phyloP scores from a whole-genome alignment of 768 basidiomycete genomes.

The Dioszegia hungarica region DNA sequence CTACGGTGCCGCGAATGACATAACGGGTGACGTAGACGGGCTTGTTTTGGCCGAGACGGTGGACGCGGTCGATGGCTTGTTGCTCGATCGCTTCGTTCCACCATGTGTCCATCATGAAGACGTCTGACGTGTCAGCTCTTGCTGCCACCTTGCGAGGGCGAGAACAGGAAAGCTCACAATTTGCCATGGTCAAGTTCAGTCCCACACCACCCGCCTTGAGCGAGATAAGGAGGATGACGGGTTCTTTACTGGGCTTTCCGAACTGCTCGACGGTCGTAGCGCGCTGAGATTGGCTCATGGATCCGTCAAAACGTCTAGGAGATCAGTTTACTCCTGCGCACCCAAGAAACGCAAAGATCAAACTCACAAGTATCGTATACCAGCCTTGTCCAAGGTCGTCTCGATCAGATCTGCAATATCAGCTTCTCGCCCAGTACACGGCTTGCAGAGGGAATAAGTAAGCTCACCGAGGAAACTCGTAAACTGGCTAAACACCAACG shows the following conservation, averaged over 20 bases:
- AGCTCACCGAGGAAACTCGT: constrained; percentile 42
- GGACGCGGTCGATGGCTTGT: constrained; percentile 48
- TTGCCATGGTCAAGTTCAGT: constrained; percentile 60
- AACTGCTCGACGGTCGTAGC: constrained; percentile 72
- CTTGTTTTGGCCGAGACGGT: constrained; percentile 46
- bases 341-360: not conserved
- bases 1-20: constrained; percentile 47
- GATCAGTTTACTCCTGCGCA: not conserved
- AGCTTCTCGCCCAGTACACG: not conserved
- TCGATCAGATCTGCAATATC: constrained; percentile 40
- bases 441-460: not conserved
- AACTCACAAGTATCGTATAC: constrained; percentile 40
- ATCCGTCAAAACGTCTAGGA: constrained; percentile 74
- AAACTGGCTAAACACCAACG: constrained; percentile 49
- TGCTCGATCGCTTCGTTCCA: constrained; percentile 48
- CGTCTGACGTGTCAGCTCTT: constrained; percentile 22
- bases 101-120: constrained; percentile 49
- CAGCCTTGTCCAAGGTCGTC: constrained; percentile 41
- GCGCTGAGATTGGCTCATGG: constrained; percentile 81
- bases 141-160: not conserved
- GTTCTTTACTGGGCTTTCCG: constrained; percentile 62
- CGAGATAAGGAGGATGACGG: constrained; percentile 58
- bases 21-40: constrained; percentile 48
- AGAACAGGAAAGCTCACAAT: constrained; percentile 26
- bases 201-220: constrained; percentile 79